Percentiles rank a stretch among this genome's conserved stretches.
These are phyloP conservation scores for Pseudozyma sp. DNA, from an alignment of 1,284 basidiomycete genomes.

Conservation along the genomic window DNA sequence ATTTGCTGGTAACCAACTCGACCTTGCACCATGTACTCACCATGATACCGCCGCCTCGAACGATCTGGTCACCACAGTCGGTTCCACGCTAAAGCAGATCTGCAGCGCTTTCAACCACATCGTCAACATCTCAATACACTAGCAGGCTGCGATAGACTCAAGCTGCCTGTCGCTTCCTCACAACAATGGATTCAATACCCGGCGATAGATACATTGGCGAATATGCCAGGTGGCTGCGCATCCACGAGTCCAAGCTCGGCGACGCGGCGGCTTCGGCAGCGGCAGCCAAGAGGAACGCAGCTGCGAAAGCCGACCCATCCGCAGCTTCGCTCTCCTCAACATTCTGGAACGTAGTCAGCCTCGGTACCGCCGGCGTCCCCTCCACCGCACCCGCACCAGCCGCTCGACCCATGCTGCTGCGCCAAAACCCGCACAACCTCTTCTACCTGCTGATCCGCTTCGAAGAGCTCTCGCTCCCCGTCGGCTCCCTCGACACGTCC, in stretches of 20 bases:
- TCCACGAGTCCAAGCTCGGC: conserved; percentile 56
- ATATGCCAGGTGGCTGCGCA: conserved; percentile 55
- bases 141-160: no score
- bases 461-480: conserved; percentile 78
- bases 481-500: conserved; percentile 83
- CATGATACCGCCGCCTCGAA: background rate
- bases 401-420: conserved; percentile 71
- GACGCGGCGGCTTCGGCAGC: conserved; percentile 26
- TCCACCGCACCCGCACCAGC: conserved; percentile 1
- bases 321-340: conserved; percentile 20
- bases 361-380: conserved; percentile 21
- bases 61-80: background rate
- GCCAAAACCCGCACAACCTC: conserved; percentile 82
- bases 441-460: conserved; percentile 88
- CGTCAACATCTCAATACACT: background rate
- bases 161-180: no score
- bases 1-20: no score
- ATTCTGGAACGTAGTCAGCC: conserved; percentile 44
- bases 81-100: no score
- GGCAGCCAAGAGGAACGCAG: conserved; percentile 11
- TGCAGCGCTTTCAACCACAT: background rate
- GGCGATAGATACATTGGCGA: conserved; percentile 56
- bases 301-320: conserved; percentile 4
- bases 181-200: conserved; percentile 48
- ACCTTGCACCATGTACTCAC: background rate